Evolutionary conservation across 2,329 filamentous ascomycete species (phyloP), one percentile per base, ranked within the genome.

Genomic region (Leptoxyphium fumago): DNA sequence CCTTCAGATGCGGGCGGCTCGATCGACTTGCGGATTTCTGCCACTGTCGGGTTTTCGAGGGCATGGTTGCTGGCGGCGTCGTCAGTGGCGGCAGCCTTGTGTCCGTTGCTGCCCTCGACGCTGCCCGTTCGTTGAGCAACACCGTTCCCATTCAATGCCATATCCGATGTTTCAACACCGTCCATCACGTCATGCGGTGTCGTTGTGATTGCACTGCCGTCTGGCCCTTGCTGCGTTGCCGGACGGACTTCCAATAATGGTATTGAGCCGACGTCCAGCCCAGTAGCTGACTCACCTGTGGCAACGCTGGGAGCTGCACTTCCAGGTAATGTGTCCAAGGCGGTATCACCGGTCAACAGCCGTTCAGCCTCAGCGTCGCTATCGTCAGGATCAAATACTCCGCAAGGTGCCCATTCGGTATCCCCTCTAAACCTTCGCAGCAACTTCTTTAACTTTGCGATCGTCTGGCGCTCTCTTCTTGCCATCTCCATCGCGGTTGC

Each of bases 401-500:
- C 74, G 49, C 69, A 70, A 4, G 76, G 75, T 50, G 75, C 71
- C 71, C 75, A 81, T 11, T 75, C 77, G 49, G 79, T 75, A 59
- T 93, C 85, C 29, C 85, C 85, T 41, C 82, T 77, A 8, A 91
- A 70, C 50, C 76, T 75, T 29, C 80, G 82, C 51, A 85, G 71
- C 42, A 91, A 64, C 51, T 81, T 77, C 58, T 85, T 85, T 40
- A 85, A 78, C 53, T 76, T 78, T 75, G 80, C 84, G 10, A 89
- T 66, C 5, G 79, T 78, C 21, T 70, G 68, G 49, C 82, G 82
- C 58, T 91, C 85, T 56, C 82, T 81, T 45, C 84, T 77, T 68
- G 85, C 77, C 52, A 84, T 80, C 45, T 75, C 71, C 50, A 77
- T 74, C 44, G 78, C 80, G 62, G 88, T 79, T 39, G 71, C 70